Base-by-base conservation (phyloP, 2,329 filamentous ascomycete species). In the Thelonectria olida region DNA sequence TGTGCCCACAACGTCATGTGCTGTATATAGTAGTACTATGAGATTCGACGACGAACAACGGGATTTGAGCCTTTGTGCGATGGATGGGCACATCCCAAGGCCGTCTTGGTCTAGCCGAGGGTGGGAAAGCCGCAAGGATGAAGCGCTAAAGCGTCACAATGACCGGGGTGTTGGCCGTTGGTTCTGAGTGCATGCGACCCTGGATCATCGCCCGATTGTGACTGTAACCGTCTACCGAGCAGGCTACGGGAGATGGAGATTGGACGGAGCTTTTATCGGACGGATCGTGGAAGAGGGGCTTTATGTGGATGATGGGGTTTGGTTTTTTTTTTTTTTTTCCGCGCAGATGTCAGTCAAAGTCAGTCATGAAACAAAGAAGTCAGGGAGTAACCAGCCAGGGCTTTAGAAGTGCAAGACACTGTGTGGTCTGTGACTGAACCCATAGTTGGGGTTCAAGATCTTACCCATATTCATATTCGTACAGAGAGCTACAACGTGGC, bases 21-120 rank as follows among this genome's bases (percentile, higher is more conserved):
- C 9, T 13, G 28, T 7, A 4, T 4, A 31, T 31, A n/a, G 10
- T 10, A 28, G 27, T 7, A 13, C 10, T 31, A 3, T 5, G 28
- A 31, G 28, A 31, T 31, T 31, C 28, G 28, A 31, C 28, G 53
- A 23, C 48, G 53, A 48, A 55, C 42, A 44, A 38, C 20, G 45
- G 36, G 36, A 28, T 55, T 48, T 15, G 28, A 31, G 19, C 22
- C 48, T 52, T 49, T 28, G 48, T 45, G 34, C 55, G 41, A 58
- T 23, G 5, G 25, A 52, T n/a, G n/a, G n/a, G n/a, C n/a, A n/a
- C n/a, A n/a, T n/a, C n/a, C n/a, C n/a, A n/a, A n/a, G n/a, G n/a
- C 58, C 25, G 19, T 44, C 51, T 51, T 56, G 31, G 49, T 28
- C 45, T 63, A 65, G 56, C 60, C 60, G 39, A 65, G 56, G 55